These are phyloP conservation scores for Epichloe elymi DNA, from an alignment of 2,329 filamentous ascomycete genomes.

Conservation along the genomic window DNA sequence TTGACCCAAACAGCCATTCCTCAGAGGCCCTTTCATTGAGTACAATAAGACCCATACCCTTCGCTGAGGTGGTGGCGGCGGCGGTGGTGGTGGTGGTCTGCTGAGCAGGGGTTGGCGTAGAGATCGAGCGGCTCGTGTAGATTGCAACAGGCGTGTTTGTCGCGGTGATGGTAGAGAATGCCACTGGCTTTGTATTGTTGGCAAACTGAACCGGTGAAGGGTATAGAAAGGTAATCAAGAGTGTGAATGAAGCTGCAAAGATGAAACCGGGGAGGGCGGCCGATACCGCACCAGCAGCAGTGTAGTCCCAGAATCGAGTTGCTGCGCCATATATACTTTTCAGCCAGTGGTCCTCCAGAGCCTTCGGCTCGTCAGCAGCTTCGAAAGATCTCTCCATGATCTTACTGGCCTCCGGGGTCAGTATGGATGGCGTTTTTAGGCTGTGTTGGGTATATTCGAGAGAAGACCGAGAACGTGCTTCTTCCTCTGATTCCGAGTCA, in stretches of 20 bases:
- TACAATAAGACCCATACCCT: slow-evolving; percentile 16
- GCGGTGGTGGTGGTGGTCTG: not conserved
- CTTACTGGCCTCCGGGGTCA: slow-evolving; percentile 22
- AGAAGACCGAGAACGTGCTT: slow-evolving; percentile 25
- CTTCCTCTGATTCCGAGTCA: slow-evolving; percentile 23
- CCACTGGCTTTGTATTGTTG: not conserved
- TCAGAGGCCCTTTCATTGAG: slow-evolving; percentile 16
- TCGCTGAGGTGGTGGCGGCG: slow-evolving; percentile 6
- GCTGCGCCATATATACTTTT: not conserved
- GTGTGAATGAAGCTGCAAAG: slow-evolving; percentile 12
- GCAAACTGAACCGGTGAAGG: slow-evolving; percentile 9
- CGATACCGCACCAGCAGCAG: slow-evolving; percentile 5
- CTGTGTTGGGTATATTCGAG: slow-evolving; percentile 37
- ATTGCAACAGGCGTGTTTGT: slow-evolving; percentile 8
- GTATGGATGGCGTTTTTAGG: slow-evolving; percentile 29
- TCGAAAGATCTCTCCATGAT: slow-evolving; percentile 11
- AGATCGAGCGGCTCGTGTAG: slow-evolving; percentile 6
- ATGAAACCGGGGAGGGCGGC: slow-evolving; percentile 14
- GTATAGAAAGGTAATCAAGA: slow-evolving; percentile 17
- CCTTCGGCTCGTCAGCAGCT: slow-evolving; percentile 3
- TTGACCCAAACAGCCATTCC: slow-evolving; percentile 22
- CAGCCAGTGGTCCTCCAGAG: not conserved
- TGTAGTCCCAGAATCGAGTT: slow-evolving; percentile 1
- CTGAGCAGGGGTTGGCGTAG: slow-evolving; percentile 2
- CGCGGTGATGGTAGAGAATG: slow-evolving; percentile 11